Percentiles rank a stretch among this genome's conserved stretches.
phyloP scores from a whole-genome alignment of 2,329 filamentous ascomycete genomes.

The Purpureocillium takamizusanense region DNA sequence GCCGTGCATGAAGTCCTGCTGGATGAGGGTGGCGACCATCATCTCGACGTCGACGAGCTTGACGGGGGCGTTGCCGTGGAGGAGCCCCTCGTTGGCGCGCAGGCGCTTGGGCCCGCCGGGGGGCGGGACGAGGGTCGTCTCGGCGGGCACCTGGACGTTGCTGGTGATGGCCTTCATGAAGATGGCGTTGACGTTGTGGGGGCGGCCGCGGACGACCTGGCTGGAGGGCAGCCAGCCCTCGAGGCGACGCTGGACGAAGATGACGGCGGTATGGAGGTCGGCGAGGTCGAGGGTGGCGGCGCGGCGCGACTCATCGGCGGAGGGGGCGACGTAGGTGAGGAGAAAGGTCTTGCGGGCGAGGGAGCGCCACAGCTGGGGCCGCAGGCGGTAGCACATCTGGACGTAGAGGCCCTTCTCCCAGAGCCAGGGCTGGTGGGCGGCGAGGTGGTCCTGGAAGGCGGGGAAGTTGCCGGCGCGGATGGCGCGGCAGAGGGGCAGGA shows the following conservation, averaged over 20 bases:
- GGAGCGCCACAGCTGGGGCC: conserved; percentile 76
- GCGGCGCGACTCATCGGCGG: conserved; percentile 42
- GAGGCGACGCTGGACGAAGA: conserved; percentile 54
- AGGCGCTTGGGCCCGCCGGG: conserved; percentile 36
- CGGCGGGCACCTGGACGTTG: conserved; percentile 25
- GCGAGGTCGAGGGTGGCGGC: conserved; percentile 68
- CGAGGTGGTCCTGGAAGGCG: conserved; percentile 61
- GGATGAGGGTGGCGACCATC: conserved; percentile 65
- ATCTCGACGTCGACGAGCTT: conserved; percentile 63
- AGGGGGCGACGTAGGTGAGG: conserved; percentile 63
- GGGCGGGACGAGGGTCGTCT: conserved; percentile 37
- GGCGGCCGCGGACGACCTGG: conserved; percentile 20
- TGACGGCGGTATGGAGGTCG: conserved; percentile 56
- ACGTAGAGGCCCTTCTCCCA: conserved; percentile 67
- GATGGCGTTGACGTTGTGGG: conserved; percentile 37
- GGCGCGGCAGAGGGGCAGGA: conserved; percentile 63
- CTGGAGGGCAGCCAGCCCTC: conserved; percentile 44
- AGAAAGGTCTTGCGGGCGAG: conserved; percentile 71
- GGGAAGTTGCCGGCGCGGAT: conserved; percentile 68
- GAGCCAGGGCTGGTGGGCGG: conserved; percentile 61
- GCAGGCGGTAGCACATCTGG: conserved; percentile 65
- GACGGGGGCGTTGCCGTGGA: conserved; percentile 55
- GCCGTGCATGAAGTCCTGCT: conserved; percentile 73
- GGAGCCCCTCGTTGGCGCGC: conserved; percentile 47
- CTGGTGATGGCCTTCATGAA: conserved; percentile 44